Percentiles rank a stretch among this genome's conserved stretches.
Evolutionary conservation across 2,329 filamentous ascomycete species (phyloP).

Genomic region (Beauveria australis): DNA sequence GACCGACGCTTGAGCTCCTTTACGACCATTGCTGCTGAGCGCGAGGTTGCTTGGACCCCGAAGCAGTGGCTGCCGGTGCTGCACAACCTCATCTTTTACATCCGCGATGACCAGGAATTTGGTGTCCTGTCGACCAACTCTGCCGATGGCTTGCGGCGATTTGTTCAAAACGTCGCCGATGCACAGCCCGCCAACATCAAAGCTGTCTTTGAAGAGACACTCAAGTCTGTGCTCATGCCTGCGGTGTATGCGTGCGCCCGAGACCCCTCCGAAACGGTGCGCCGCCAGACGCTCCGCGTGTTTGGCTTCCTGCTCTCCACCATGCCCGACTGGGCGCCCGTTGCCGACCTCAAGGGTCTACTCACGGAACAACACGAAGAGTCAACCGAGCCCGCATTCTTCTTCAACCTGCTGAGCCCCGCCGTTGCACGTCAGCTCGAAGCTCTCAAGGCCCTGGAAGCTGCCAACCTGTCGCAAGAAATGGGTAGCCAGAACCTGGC

Average conservation of each 20-base stretch:
- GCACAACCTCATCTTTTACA: constrained; percentile 82
- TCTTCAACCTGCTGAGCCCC: constrained; percentile 85
- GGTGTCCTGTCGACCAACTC: constrained; percentile 75
- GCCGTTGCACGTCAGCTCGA: constrained; percentile 79
- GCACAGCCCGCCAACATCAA: constrained; percentile 28
- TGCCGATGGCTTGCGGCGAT: constrained; percentile 69
- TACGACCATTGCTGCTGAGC: constrained; percentile 56
- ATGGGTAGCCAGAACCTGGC: constrained; percentile 72
- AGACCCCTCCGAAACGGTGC: constrained; percentile 74
- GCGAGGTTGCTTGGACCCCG: constrained; percentile 51
- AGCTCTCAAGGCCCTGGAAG: constrained; percentile 68
- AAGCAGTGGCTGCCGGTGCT: constrained; percentile 82
- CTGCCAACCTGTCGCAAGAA: constrained; percentile 54
- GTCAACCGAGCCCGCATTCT: constrained; percentile 62
- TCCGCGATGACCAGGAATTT: constrained; percentile 80
- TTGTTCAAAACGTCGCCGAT: constrained; percentile 57
- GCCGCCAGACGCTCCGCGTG: constrained; percentile 71
- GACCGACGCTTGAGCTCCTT: constrained; percentile 74
- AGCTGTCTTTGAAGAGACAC: constrained; percentile 45
- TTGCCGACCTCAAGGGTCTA: constrained; percentile 67
- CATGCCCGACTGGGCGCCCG: constrained; percentile 59
- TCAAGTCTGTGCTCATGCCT: constrained; percentile 61
- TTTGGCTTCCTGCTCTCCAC: constrained; percentile 69
- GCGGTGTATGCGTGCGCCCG: constrained; percentile 68
- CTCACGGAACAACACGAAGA: constrained; percentile 58